Conservation (phyloP, 768 basidiomycete genomes). For the Amanita rimosa region DNA sequence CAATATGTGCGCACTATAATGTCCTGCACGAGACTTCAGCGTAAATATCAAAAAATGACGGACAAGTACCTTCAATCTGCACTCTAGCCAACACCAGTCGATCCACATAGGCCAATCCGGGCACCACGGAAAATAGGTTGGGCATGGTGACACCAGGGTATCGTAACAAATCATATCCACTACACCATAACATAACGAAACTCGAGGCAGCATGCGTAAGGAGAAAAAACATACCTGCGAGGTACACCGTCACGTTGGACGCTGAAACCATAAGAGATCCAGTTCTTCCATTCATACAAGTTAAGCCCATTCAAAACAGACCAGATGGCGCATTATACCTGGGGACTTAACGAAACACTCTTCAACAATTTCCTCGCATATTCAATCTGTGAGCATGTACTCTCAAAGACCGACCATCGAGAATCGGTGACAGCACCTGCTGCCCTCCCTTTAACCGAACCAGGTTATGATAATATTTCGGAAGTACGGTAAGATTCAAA, state of each 20-base stretch:
- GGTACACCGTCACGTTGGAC: constrained; percentile 34
- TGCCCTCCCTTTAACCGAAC: constrained; percentile 20
- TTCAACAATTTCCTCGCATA: constrained; percentile 26
- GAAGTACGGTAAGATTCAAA: neutral
- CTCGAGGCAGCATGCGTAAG: neutral
- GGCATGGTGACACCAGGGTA: constrained; percentile 39
- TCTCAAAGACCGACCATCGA: constrained; percentile 29
- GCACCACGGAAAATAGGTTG: constrained; percentile 31
- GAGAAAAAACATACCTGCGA: constrained; percentile 23
- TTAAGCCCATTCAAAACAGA: neutral
- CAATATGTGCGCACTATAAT: constrained; percentile 48
- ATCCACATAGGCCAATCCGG: constrained; percentile 38
- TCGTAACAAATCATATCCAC: constrained; percentile 66
- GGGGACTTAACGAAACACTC: constrained; percentile 27
- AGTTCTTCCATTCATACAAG: constrained; percentile 16
- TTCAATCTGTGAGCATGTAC: constrained; percentile 19
- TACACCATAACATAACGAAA: constrained; percentile 18
- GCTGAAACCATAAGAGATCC: constrained; percentile 28
- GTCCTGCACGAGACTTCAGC: constrained; percentile 25
- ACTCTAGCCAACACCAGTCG: constrained; percentile 46
- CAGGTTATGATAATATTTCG: neutral
- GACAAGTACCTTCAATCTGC: constrained; percentile 52
- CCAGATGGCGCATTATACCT: constrained; percentile 15
- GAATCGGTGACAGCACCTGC: constrained; percentile 35
- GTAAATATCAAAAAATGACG: neutral